Percentiles rank a stretch among this genome's conserved stretches.
These are phyloP conservation scores for Beauveria scarabaeidicola DNA, from an alignment of 2,329 filamentous ascomycete species.

Conservation along the genomic window DNA sequence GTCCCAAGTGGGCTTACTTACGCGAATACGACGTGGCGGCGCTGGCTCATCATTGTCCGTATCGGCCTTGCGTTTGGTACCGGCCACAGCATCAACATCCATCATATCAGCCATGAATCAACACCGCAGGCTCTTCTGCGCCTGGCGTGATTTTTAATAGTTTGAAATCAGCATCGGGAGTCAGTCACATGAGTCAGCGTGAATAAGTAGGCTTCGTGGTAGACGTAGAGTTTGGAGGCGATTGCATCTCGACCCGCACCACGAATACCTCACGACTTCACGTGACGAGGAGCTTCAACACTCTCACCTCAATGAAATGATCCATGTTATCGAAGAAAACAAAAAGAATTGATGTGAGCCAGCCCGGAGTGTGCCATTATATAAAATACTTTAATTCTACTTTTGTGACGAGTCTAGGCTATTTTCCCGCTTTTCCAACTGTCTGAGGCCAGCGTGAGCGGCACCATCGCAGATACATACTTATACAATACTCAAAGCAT, in stretches of 20 bases:
- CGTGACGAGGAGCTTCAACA: slow-evolving; percentile 1
- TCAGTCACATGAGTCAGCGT: not conserved
- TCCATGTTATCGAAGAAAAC: not conserved
- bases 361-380: not conserved
- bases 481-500: not conserved
- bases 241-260: slow-evolving; percentile 6
- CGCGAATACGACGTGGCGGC: slow-evolving; percentile 42
- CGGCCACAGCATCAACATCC: slow-evolving; percentile 35
- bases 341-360: not conserved
- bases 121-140: not conserved
- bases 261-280: slow-evolving; percentile 7
- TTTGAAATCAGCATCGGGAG: not conserved
- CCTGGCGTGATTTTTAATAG: not conserved
- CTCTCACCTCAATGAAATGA: not conserved
- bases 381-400: not conserved
- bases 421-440: not conserved
- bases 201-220: not conserved
- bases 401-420: not conserved
- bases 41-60: slow-evolving; percentile 27
- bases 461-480: not conserved
- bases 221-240: not conserved
- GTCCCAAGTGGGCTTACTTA: slow-evolving; percentile 18
- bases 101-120: slow-evolving; percentile 30
- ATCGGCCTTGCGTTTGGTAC: slow-evolving; percentile 43
- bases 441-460: not conserved